Base-by-base conservation (phyloP, 2,329 filamentous ascomycete genomes). In the Fusarium brachygibbosum region DNA sequence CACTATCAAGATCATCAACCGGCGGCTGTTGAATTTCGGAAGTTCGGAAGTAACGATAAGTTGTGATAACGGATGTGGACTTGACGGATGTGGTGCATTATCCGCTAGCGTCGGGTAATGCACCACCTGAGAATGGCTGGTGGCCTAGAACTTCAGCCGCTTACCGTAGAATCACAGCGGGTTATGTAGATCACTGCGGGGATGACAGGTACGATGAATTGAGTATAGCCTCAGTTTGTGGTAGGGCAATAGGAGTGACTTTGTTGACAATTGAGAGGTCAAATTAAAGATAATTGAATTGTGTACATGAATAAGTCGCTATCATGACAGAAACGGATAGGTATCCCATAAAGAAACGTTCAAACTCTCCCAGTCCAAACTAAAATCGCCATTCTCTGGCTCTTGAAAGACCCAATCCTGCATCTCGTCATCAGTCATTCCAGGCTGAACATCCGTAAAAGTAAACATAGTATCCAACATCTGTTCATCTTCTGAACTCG, bases 301-400 rank as follows among this genome's bases (percentile, higher is more conserved):
- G 19, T 10, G 38, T 32, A 19, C 10, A 38, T 6, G n/a, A 9
- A 7, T 12, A 9, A 4, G n/a, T 12, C 14, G 23, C 16, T n/a
- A 44, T 68, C 31, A 70, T 48, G 45, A 66, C 8, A 72, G 19
- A 17, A 75, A 75, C 6, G 73, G 71, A 19, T 72, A 74, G 4
- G 46, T 74, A 35, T 75, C 70, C 73, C 73, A 75, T 12, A 72
- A 32, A 3, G 73, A 75, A 5, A 75, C 58, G 17, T 74, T 70
- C 55, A 75, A 41, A 11, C 58, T 63, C 31, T 75, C 72, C 73
- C 73, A 75, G 3, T 73, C 73, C 48, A 72, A 54, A 1, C 68
- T 56, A 23, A 74, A 68, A n/a, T 74, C 71, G 11, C 58, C 62
- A 2, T 51, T 35, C 14, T 70, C 68, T 3, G 69, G 41, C 9